Evolutionary conservation across 106 monocot genomes (phyloP).

Genomic region (Platanthera guangdongensis): DNA sequence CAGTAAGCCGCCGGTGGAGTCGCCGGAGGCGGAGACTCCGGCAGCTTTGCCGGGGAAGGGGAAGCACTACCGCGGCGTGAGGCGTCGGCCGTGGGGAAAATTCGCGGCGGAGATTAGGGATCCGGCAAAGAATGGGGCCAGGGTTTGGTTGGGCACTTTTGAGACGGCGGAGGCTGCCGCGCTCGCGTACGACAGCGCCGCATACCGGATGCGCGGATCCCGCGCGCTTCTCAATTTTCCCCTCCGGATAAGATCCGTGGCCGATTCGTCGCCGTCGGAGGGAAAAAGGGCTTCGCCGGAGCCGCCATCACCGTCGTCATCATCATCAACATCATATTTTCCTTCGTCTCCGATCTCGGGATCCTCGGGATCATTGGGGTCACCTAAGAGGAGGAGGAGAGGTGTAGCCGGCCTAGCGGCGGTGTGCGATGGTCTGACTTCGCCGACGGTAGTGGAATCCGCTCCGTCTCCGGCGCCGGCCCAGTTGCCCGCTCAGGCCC

Average conservation of each 20-base stretch:
- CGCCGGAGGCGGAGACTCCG: constrained; percentile 4
- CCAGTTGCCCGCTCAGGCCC: constrained; percentile 4
- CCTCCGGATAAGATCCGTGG: constrained; percentile 4
- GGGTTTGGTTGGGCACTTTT: constrained; percentile 64
- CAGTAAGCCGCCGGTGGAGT: neutral
- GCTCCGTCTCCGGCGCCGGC: neutral
- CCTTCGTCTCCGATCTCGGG: neutral
- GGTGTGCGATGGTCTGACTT: neutral
- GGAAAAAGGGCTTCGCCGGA: neutral
- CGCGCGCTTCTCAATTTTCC: constrained; percentile 14
- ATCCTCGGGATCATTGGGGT: neutral
- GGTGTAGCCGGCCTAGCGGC: neutral
- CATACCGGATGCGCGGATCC: constrained; percentile 21
- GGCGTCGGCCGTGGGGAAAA: constrained; percentile 38
- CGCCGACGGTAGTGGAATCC: neutral
- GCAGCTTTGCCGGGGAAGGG: constrained; percentile 4
- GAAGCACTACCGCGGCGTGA: constrained; percentile 60
- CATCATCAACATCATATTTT: neutral
- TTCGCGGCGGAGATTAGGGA: constrained; percentile 46
- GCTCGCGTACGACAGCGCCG: constrained; percentile 15
- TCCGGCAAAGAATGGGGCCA: constrained; percentile 56
- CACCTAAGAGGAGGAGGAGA: constrained; percentile 14
- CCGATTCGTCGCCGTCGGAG: neutral
- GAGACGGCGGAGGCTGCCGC: constrained; percentile 22
- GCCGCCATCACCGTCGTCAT: neutral